Evolutionary conservation across 306 rosid genomes (phyloP).

Genomic region (Prunus dulcis): DNA sequence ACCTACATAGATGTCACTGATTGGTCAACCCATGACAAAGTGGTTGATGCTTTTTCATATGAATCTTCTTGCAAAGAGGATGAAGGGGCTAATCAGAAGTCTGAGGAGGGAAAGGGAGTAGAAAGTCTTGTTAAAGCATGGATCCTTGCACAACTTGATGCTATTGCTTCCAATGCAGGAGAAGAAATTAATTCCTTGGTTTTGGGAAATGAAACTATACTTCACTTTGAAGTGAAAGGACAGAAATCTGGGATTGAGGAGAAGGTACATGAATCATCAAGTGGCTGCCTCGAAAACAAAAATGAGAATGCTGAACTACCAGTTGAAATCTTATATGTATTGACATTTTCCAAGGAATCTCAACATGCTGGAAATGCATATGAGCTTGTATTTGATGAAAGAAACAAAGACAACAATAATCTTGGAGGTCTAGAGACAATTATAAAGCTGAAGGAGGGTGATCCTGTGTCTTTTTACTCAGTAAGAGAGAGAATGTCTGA

Average conservation of each 20-base stretch:
- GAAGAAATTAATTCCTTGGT: conserved; percentile 54
- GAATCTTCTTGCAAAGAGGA: conserved; percentile 49
- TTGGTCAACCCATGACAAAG: conserved; percentile 56
- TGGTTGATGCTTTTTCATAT: conserved; percentile 46
- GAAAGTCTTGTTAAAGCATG: conserved; percentile 59
- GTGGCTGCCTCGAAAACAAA: conserved; percentile 38
- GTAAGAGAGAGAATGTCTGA: conserved; percentile 48
- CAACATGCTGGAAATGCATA: conserved; percentile 45
- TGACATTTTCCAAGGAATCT: conserved; percentile 53
- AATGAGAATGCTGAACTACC: conserved; percentile 28
- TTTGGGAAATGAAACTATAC: conserved; percentile 60
- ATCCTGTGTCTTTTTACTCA: conserved; percentile 55
- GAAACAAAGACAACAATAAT: conserved; percentile 27
- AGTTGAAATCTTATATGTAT: conserved; percentile 49
- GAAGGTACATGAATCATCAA: conserved; percentile 36
- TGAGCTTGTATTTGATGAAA: conserved; percentile 56
- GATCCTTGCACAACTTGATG: conserved; percentile 70
- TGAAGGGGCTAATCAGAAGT: conserved; percentile 39
- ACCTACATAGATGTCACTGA: conserved; percentile 44
- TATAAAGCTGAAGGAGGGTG: conserved; percentile 50
- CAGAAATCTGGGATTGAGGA: conserved; percentile 36
- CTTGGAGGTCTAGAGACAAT: conserved; percentile 39
- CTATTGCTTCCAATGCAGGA: conserved; percentile 56
- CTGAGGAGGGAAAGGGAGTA: conserved; percentile 47
- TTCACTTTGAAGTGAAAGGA: conserved; percentile 64